Conservation (phyloP, 352 stramenopile genomes). For the Phytophthora citrophthora region DNA sequence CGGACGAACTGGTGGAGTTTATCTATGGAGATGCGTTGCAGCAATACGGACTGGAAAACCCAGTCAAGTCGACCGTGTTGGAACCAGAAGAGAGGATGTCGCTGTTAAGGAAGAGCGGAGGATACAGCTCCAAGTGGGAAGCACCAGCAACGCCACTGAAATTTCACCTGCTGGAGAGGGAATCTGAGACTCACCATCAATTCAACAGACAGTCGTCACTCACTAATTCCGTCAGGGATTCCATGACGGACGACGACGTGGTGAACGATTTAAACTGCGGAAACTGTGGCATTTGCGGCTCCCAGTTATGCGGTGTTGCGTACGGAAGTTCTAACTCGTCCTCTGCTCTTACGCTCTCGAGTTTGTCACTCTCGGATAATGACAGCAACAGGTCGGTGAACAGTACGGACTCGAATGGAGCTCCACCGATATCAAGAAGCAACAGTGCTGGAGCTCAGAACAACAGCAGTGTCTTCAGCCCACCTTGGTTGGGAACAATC, state of each 20-base stretch:
- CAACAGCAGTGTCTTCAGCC: constrained; percentile 19
- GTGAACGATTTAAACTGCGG: constrained; percentile 29
- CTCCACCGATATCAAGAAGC: constrained; percentile 15
- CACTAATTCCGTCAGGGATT: constrained; percentile 26
- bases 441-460: constrained; percentile 10
- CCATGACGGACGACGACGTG: constrained; percentile 36
- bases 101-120: constrained; percentile 6
- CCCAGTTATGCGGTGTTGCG: constrained; percentile 52
- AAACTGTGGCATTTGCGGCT: constrained; percentile 50
- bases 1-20: constrained; percentile 66
- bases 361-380: constrained; percentile 37
- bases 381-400: constrained; percentile 23
- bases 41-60: constrained; percentile 51
- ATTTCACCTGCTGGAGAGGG: constrained; percentile 6
- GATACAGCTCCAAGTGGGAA: constrained; percentile 23
- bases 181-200: constrained; percentile 2
- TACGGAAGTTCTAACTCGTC: constrained; percentile 35
- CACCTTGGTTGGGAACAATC: constrained; percentile 23
- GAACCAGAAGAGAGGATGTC: constrained; percentile 3
- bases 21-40: constrained; percentile 66
- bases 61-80: constrained; percentile 13
- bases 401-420: constrained; percentile 1
- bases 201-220: constrained; percentile 17
- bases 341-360: constrained; percentile 14
- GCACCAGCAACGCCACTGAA: constrained; percentile 14